Base-by-base conservation (phyloP, 2,329 filamentous ascomycete species). In the Fusarium equiseti region DNA sequence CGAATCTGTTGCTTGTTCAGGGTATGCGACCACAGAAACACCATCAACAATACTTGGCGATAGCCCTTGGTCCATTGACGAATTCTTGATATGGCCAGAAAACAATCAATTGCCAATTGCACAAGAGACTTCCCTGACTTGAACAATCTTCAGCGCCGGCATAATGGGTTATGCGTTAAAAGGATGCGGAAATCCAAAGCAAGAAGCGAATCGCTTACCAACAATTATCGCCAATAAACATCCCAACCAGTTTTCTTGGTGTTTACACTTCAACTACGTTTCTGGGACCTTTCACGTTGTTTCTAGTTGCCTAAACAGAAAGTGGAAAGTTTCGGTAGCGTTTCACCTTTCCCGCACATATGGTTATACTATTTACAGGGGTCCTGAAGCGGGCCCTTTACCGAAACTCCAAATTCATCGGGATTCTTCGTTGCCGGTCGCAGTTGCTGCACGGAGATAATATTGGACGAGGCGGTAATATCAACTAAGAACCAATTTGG, bases 11-110 rank as follows among this genome's bases (percentile, higher is more conserved):
- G 24, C 49, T 29, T 55, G 40, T 27, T 66, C 55, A 38, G 52
- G 53, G n/a, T 55, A 53, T 38, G 51, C 43, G 2, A 62, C 45
- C 22, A 67, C 63, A 15, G 68, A 70, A 27, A 45, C 59, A 24
- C 58, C 57, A 9, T 59, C 64, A 18, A 56, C 72, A 22, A 40
- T 40, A 8, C 35, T 44, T 22, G 62, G 57, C 44, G 66, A 24
- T 32, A 73, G 59, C 22, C 69, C 66, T 52, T 76, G 72, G 74
- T 63, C 65, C 9, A 60, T 76, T 11, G 74, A 76, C 10, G 72
- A 76, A 22, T 58, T 76, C 15, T 51, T 76, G 13, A 29, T 57
- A 20, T 76, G 72, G 74, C 72, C 74, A 6, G 63, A 73, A 27
- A 59, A 70, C 2, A 49, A 27, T 20, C 35, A 5, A 27, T 4